phyloP scores from a whole-genome alignment of 2,329 filamentous ascomycete genomes.

The Pseudogymnoascus sp. region DNA sequence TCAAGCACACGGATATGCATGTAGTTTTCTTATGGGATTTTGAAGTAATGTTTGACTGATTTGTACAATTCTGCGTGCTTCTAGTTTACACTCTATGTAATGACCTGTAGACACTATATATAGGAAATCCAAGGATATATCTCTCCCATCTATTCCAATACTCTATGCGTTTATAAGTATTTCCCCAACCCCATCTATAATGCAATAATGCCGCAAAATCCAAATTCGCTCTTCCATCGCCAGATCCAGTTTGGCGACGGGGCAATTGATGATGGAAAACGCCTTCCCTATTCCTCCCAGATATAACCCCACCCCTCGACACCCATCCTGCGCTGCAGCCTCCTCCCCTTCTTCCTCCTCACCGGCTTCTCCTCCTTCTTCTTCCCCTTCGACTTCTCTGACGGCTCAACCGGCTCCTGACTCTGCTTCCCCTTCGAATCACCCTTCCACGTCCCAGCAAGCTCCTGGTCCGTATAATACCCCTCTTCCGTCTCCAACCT shows the following conservation, averaged over 20 bases:
- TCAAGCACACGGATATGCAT: too few relatives aligned
- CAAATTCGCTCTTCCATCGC: neutral
- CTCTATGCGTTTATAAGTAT: neutral
- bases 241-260: constrained; percentile 5
- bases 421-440: neutral
- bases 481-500: neutral
- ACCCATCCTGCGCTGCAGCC: constrained; percentile 3
- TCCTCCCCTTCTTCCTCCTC: constrained; percentile 2
- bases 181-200: neutral
- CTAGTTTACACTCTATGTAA: constrained; percentile 11
- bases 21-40: neutral
- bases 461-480: neutral
- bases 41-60: neutral
- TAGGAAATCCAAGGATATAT: constrained; percentile 1
- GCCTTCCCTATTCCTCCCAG: neutral
- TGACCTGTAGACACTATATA: neutral
- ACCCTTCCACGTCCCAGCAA: constrained; percentile 2
- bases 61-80: neutral
- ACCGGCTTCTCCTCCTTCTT: neutral
- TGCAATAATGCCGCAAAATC: constrained; percentile 6
- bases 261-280: neutral
- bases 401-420: neutral
- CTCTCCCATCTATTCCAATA: neutral
- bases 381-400: constrained; percentile 1
- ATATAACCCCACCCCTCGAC: constrained; percentile 1